A percentile compares a stretch with the other conserved stretches of the same genome.
phyloP scores from a whole-genome alignment of 805 yeast species.

The Kregervanrija delftensis region DNA sequence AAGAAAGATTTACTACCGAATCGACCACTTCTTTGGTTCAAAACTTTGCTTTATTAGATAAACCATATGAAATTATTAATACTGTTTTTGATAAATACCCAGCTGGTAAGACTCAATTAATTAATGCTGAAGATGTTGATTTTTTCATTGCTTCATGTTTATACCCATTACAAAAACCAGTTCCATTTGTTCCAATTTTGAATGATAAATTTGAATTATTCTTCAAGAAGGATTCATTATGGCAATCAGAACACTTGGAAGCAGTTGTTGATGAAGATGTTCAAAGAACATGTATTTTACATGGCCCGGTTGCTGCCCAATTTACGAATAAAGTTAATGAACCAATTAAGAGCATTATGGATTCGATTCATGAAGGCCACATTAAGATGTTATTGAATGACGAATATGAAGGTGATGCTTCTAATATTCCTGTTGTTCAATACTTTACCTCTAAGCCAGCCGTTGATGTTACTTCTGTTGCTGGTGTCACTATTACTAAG shows the following conservation, averaged over 20 bases:
- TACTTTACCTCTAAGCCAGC: slow-evolving; percentile 72
- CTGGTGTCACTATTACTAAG: slow-evolving; percentile 32
- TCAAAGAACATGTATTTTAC: slow-evolving; percentile 97
- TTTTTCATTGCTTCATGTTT: slow-evolving; percentile 79
- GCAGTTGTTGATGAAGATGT: slow-evolving; percentile 95
- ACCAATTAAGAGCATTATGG: slow-evolving; percentile 88
- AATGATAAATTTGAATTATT: slow-evolving; percentile 92
- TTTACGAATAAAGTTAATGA: slow-evolving; percentile 81
- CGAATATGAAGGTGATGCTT: slow-evolving; percentile 60
- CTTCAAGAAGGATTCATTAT: slow-evolving; percentile 97
- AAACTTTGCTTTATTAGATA: slow-evolving; percentile 57
- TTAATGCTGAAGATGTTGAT: slow-evolving; percentile 94
- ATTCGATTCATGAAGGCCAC: slow-evolving; percentile 85
- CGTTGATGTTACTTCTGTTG: slow-evolving; percentile 28
- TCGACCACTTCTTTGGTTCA: slow-evolving; percentile 65
- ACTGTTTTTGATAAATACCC: slow-evolving; percentile 64
- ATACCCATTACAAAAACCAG: slow-evolving; percentile 89
- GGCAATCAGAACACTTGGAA: slow-evolving; percentile 98
- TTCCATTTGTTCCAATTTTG: slow-evolving; percentile 93
- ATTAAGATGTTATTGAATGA: slow-evolving; percentile 62
- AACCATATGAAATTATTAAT: slow-evolving; percentile 57
- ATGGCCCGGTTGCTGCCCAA: slow-evolving; percentile 98
- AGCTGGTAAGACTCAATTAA: slow-evolving; percentile 68
- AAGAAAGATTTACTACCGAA: slow-evolving; percentile 79
- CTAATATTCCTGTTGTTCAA: slow-evolving; percentile 81